Percentiles rank a stretch among this genome's conserved stretches.
phyloP scores from a whole-genome alignment of 2,329 filamentous ascomycete species.

The Sclerotinia nivalis region DNA sequence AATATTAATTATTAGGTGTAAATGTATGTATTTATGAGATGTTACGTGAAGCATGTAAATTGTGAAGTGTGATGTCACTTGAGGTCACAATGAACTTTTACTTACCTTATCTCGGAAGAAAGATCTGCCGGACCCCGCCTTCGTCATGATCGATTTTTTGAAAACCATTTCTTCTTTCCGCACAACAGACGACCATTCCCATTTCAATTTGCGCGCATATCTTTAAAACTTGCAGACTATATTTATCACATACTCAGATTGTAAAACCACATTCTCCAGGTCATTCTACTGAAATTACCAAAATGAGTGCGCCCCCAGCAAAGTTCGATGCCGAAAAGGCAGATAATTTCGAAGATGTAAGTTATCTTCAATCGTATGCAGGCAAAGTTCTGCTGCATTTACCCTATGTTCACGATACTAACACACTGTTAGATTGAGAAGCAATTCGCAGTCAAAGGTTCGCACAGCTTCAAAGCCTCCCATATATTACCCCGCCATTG shows the following conservation, averaged over 20 bases:
- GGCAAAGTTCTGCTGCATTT: constrained; percentile 14
- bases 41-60: not conserved
- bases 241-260: not conserved
- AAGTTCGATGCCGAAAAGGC: constrained; percentile 60
- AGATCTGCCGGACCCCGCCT: constrained; percentile 13
- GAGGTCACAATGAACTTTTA: not conserved
- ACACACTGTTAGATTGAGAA: constrained; percentile 79
- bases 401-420: constrained; percentile 24
- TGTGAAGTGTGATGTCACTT: constrained; percentile 4
- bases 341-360: constrained; percentile 68
- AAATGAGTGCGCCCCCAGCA: constrained; percentile 36
- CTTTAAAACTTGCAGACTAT: too few relatives aligned
- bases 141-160: constrained; percentile 20
- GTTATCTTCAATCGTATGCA: constrained; percentile 38
- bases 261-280: not conserved
- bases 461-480: constrained; percentile 16
- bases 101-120: constrained; percentile 1
- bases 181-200: not conserved
- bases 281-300: not conserved
- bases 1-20: not conserved
- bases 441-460: constrained; percentile 97
- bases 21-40: not conserved
- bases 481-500: constrained; percentile 32
- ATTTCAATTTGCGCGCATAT: not conserved
- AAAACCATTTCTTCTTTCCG: constrained; percentile 1